phyloP scores from a whole-genome alignment of 192 early-diverging fungal genomes.

The Umbelopsis isabellina region DNA sequence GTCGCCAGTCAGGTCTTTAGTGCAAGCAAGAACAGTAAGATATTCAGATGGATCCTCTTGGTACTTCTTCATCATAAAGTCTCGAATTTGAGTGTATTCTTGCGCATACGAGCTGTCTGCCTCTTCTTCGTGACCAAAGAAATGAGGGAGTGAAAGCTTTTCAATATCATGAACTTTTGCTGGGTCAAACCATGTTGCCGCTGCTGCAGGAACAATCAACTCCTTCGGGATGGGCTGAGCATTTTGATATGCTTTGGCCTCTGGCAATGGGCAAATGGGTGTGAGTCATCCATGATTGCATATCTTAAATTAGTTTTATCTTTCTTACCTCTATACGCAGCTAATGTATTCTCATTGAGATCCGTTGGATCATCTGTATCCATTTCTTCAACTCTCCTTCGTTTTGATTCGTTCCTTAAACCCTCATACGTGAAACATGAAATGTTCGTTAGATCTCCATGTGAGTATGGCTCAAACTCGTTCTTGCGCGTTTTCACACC shows the following conservation, averaged over 20 bases:
- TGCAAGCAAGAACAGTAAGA: constrained; percentile 92
- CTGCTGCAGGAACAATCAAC: constrained; percentile 13
- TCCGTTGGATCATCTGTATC: not conserved
- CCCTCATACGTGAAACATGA: constrained; percentile 31
- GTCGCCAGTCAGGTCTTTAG: constrained; percentile 91
- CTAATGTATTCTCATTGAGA: not conserved
- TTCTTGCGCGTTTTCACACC: constrained; percentile 57
- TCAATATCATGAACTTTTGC: constrained; percentile 80
- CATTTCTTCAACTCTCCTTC: not conserved
- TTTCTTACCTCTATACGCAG: not conserved
- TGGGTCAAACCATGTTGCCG: constrained; percentile 85
- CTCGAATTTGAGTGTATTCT: constrained; percentile 87
- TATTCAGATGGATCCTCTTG: constrained; percentile 91
- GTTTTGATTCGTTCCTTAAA: not conserved
- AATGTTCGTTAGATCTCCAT: constrained; percentile 66
- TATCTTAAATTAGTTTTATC: not conserved
- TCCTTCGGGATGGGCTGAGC: constrained; percentile 22
- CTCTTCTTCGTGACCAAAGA: constrained; percentile 88
- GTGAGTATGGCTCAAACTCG: constrained; percentile 65
- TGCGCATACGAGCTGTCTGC: constrained; percentile 71
- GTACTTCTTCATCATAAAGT: constrained; percentile 97
- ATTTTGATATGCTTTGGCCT: constrained; percentile 16
- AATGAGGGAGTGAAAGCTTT: constrained; percentile 85
- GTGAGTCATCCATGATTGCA: not conserved
- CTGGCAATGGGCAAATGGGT: not conserved